Evolutionary conservation across 2,329 filamentous ascomycete species (phyloP), one percentile per base, ranked within the genome.

Genomic region (Apiospora rasikravindrae): DNA sequence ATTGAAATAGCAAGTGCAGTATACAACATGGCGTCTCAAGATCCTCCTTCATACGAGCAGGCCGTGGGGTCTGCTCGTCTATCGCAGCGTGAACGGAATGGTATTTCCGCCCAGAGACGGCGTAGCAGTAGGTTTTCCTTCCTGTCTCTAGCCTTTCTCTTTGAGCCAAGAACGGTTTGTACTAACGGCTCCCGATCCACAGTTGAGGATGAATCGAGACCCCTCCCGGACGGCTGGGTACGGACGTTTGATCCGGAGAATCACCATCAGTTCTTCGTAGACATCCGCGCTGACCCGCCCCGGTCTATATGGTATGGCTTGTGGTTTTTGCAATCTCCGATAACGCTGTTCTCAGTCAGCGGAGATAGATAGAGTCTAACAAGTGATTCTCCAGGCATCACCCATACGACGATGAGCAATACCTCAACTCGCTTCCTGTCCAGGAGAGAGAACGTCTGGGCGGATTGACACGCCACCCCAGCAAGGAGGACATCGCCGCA

Each of bases 251-350:
- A 91, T 77, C 77, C 84, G 0, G 76, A 86, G 69, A 83, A 83
- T 16, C 78, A 85, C 24, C 89, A 91, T 76, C 89, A 91, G 76
- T 91, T 90, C 85, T 91, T 89, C 80, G 89, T 91, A 76, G 87
- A 91, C 79, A 91, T 88, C 1, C 85, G 76, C 42, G 79, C 82
- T 40, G 80, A 85, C 16, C 89, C 89, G 0, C 88, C 88, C 0
- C 85, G 88, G 67, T 87, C 86, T 71, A 90, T 89, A 75, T 91
- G 89, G 57, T 64, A 64, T 40, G 57, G 6, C 19, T n/a, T 13
- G 1, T n/a, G 22, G 16, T 13, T 40, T n/a, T n/a, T 8, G 45
- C 45, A 49, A 33, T 14, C 26, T 57, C 11, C 16, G 19, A 37
- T 29, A 61, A 0, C 14, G 5, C 10, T 19, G 26, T 10, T 8